Conservation (phyloP, 805 yeast genomes). For the Lachancea sp. region DNA sequence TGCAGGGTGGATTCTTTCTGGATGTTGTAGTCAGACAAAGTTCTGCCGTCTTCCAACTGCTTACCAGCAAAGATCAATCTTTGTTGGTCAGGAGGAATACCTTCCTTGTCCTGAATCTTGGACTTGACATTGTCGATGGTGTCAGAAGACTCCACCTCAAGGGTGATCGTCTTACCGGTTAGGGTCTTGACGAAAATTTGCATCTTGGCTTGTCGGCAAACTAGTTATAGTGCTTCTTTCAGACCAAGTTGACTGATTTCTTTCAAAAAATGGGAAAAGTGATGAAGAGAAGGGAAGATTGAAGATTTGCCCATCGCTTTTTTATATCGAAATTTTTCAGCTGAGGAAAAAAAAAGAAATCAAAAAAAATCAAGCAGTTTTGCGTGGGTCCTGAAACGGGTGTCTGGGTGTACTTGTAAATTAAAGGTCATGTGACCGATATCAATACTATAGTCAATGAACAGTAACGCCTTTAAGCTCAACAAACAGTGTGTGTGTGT, state of each 20-base stretch:
- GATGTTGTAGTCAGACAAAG: slow-evolving; percentile 94
- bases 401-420: too few species aligned
- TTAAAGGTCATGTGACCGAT: too few species aligned
- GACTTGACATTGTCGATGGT: slow-evolving; percentile 95
- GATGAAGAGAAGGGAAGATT: too few species aligned
- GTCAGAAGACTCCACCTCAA: slow-evolving; percentile 96
- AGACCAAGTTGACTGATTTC: slow-evolving; percentile 23
- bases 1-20: slow-evolving; percentile 96
- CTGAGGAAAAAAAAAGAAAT: too few species aligned
- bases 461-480: too few species aligned
- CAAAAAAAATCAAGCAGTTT: too few species aligned
- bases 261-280: too few species aligned
- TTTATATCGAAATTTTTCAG: too few species aligned
- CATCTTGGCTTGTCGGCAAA: slow-evolving; percentile 58
- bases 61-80: slow-evolving; percentile 96
- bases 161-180: slow-evolving; percentile 98
- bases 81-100: slow-evolving; percentile 97
- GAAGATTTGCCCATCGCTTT: too few species aligned
- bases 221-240: slow-evolving; percentile 33
- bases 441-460: too few species aligned
- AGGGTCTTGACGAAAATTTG: slow-evolving; percentile 99
- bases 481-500: too few species aligned
- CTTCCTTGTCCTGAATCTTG: slow-evolving; percentile 95
- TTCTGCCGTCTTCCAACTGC: slow-evolving; percentile 95
- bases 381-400: too few species aligned